Evolutionary conservation across 352 stramenopile species (phyloP), one percentile per base, ranked within the genome.

Genomic region (Globisporangium abappressorium): DNA sequence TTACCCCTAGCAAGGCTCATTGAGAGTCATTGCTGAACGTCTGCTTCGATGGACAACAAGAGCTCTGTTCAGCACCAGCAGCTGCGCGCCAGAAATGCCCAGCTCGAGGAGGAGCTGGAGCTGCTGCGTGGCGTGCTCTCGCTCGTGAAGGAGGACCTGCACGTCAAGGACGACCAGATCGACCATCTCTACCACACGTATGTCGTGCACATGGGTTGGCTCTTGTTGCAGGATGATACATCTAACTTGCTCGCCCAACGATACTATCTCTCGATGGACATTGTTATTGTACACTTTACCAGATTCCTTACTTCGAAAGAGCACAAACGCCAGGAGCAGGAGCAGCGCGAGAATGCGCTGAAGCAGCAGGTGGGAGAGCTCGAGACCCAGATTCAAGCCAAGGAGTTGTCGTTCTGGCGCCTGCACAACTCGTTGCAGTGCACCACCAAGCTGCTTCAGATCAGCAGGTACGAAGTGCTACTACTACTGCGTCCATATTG

Each of bases 81-180:
- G 24, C 53, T 57, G 53, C 22, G 24, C 22, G 53, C 24, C 12
- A 33, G 53, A 9, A 69, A 69, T 47, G 22, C 38, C n/a, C 54
- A 57, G 65, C 62, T 78, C 7, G 64, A 68, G 28, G 64, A 78
- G 6, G 69, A 78, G 59, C 58, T 78, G 22, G 72, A 70, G 41
- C 49, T 78, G 43, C 65, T 76, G 46, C 72, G 62, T 7, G 72
- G 72, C 41, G 72, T 78, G 26, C 33, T 78, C 5, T 43, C 62
- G 53, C 69, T 78, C 26, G 68, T 78, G 57, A 72, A 73, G 59
- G 72, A 75, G 60, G 72, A 78, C 55, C 62, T 78, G 38, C 66
- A 78, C 63, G 69, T 78, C 57, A 78, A 78, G 62, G 64, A 75
- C 58, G 69, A 78, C 54, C 72, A 78, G 62, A 70, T 78, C 59